Evolutionary conservation across 768 basidiomycete species (phyloP), one percentile per base, ranked within the genome.

Genomic region (Obba rivulosa): DNA sequence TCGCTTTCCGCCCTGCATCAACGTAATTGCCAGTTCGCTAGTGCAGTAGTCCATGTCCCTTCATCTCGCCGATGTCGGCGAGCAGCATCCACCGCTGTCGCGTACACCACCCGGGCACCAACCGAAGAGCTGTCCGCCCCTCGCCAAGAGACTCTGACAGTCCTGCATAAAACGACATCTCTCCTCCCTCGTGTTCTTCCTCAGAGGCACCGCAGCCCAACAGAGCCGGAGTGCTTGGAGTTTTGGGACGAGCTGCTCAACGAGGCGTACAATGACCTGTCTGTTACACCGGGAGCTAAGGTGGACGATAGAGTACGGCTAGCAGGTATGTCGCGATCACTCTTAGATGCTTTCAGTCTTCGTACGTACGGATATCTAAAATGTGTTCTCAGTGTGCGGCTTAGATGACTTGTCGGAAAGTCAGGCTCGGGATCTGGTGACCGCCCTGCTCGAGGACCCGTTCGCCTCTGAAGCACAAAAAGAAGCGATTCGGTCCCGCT

Each of bases 381-480:
- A 4, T 43, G 14, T 4, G 4, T 24, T 11, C 4, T 3, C 50
- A 87, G 87, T 89, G 11, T 78, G 73, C 57, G 76, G 79, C 11
- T 56, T 76, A 43, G 79, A 83, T 61, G 64, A 77, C 56, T 74
- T 69, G 62, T 73, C 83, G 17, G 72, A 70, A 34, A 70, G 79
- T 7, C 67, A 68, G 34, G 28, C 28, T 13, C 28, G 28, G 28
- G 79, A 83, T 24, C 65, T 91, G 3, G 77, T 90, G 17, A 80
- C 80, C 4, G 85, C 86, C 7, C 70, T 91, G 31, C 68, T 91
- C 14, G 77, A 83, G 38, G 81, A 89, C 46, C 87, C 87, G 13
- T 76, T 91, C 54, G 69, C 72, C 2, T 77, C 79, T n/a, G 75
- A 79, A 52, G 57, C 62, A 3, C 70, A 75, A 49, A 72, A 69